Base-by-base conservation (phyloP, 139 green algal species). In the Chlorella sp. region DNA sequence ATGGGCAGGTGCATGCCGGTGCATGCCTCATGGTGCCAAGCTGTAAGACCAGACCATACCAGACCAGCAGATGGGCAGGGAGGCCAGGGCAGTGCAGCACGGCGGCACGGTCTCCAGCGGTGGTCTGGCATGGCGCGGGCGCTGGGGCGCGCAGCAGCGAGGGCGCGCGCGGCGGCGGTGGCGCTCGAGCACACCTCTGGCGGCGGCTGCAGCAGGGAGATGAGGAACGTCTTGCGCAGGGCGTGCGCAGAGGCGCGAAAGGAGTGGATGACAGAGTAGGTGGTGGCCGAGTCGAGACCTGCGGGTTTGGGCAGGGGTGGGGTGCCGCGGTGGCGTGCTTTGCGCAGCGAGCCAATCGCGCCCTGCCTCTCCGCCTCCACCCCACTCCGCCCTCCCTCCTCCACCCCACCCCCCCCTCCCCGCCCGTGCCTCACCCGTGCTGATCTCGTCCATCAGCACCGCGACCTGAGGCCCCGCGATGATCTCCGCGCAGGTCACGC, bases 201-300 rank as follows among this genome's bases (percentile, higher is more conserved):
- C 0, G 87, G 79, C 2, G 94, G 94, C 87, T 98, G 93, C 74
- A 98, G 88, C 67, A 98, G 89, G 1, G 80, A 78, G 60, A 78
- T 71, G 58, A 71, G 8, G 73, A 88, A 80, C 35, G 89, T 96
- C 27, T 71, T 43, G 31, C 82, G 63, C 40, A 83, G 33, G 15
- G 68, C 53, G 58, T 88, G 84, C 7, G 63, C 77, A 8, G 80
- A 71, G 46, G 81, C 76, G 33, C 71, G 55, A 43, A 94, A 72
- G 40, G 55, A 72, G 8, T 74, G 62, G 11, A 89, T 66, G 29
- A 94, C 86, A 51, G 41, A 77, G 77, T 87, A 97, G 15, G 93
- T 90, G 21, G 93, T 97, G 48, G 90, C 86, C 9, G 15, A n/a
- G 40, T 73, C 46, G 46, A 59, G 59, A 35, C 59, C 59, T 66